phyloP scores from a whole-genome alignment of 2,329 filamentous ascomycete species.

The Fusarium redolens region DNA sequence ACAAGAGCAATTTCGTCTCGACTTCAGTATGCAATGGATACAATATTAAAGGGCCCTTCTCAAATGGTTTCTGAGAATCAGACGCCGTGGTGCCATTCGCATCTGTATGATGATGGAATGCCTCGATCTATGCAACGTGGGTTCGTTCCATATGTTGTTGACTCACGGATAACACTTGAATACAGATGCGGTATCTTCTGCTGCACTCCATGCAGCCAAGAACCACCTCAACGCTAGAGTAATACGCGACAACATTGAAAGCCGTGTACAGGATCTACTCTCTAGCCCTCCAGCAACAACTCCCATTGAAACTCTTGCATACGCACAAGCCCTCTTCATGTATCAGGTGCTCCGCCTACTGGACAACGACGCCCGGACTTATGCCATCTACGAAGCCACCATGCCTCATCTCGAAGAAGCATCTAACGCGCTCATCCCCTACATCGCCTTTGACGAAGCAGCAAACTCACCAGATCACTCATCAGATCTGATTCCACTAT shows the following conservation, averaged over 20 bases:
- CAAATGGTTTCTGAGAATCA: neutral
- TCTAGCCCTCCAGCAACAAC: neutral
- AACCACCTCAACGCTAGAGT: neutral
- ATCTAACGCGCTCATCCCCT: neutral
- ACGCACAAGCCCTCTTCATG: neutral
- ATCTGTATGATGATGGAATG: neutral
- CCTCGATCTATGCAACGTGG: neutral
- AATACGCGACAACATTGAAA: neutral
- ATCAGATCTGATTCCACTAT: neutral
- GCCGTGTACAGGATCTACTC: neutral
- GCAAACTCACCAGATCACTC: neutral
- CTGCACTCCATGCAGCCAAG: neutral
- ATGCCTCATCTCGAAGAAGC: constrained; percentile 18
- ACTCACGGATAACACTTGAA: accelerated
- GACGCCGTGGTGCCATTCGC: neutral
- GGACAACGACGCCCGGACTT: neutral
- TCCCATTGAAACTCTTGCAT: neutral
- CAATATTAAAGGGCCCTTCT: neutral
- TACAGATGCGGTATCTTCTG: neutral
- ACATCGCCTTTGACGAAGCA: neutral
- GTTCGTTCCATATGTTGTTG: accelerated
- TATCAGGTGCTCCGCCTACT: neutral
- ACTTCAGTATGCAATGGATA: neutral
- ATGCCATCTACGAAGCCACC: neutral
- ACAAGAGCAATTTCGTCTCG: neutral